These are phyloP conservation scores for Collybiopsis confluens DNA, from an alignment of 768 basidiomycete genomes.

Conservation along the genomic window DNA sequence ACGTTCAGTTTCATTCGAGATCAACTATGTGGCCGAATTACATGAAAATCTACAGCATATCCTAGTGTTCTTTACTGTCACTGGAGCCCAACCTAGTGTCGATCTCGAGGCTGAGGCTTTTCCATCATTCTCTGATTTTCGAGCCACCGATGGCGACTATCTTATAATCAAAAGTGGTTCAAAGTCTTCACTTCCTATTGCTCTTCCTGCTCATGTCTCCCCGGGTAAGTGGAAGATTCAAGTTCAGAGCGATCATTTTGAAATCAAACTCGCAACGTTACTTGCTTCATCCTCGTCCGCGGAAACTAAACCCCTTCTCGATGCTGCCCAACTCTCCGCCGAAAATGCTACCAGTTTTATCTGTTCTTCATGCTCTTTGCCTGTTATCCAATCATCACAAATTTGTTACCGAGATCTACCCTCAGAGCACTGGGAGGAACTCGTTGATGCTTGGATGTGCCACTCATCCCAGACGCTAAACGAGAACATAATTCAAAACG, in stretches of 20 bases:
- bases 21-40: conserved; percentile 63
- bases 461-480: conserved; percentile 85
- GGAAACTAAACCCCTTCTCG: conserved; percentile 50
- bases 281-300: conserved; percentile 20
- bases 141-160: conserved; percentile 43
- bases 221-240: conserved; percentile 61
- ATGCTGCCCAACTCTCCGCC: conserved; percentile 59
- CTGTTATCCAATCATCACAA: conserved; percentile 56
- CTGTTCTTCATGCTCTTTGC: conserved; percentile 77
- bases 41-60: conserved; percentile 84
- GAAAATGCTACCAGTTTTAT: conserved; percentile 62
- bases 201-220: conserved; percentile 50
- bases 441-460: conserved; percentile 98
- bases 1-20: conserved; percentile 33
- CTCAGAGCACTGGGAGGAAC: conserved; percentile 95
- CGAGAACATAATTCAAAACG: conserved; percentile 57
- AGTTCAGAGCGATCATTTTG: conserved; percentile 56
- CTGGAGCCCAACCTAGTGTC: conserved; percentile 41
- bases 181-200: conserved; percentile 52
- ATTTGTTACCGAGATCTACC: conserved; percentile 80
- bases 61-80: conserved; percentile 65
- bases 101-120: conserved; percentile 68
- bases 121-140: conserved; percentile 35
- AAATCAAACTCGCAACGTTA: conserved; percentile 59
- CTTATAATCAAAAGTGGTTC: conserved; percentile 61